Conservation (phyloP, 371 early-diverging fungal species). For the Rhizoclosmatium hyalinum region DNA sequence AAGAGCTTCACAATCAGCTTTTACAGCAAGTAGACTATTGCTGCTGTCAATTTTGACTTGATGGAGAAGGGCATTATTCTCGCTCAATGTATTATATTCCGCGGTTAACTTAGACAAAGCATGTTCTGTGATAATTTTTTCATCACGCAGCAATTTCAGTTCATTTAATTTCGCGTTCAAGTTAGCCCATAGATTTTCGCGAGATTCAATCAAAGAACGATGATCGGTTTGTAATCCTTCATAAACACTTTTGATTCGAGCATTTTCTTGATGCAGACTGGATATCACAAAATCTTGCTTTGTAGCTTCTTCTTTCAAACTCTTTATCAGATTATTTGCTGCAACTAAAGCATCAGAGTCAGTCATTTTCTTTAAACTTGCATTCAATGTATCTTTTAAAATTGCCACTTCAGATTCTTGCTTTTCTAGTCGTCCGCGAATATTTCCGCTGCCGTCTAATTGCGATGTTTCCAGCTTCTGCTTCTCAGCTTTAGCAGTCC, state of each 20-base stretch:
- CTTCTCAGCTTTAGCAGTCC: background rate
- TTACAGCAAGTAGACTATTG: background rate
- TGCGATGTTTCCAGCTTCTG: background rate
- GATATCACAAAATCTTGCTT: background rate
- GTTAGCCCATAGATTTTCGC: constrained; percentile 1
- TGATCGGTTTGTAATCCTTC: background rate
- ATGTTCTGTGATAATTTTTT: background rate
- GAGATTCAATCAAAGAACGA: constrained; percentile 5
- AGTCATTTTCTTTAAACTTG: background rate
- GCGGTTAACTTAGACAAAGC: background rate
- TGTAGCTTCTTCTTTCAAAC: background rate
- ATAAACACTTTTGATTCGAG: background rate
- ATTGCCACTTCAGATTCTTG: background rate
- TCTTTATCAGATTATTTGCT: background rate
- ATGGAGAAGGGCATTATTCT: background rate
- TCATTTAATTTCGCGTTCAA: background rate
- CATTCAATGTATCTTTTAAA: background rate
- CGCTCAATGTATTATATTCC: background rate
- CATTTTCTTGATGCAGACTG: background rate
- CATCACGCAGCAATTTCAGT: background rate
- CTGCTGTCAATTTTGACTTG: background rate
- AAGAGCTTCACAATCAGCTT: background rate
- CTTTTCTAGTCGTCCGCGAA: background rate
- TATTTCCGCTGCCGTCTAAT: background rate
- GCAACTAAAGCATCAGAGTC: background rate